Evolutionary conservation across 192 early-diverging fungal species (phyloP).

Genomic region (Coemansia sp.): DNA sequence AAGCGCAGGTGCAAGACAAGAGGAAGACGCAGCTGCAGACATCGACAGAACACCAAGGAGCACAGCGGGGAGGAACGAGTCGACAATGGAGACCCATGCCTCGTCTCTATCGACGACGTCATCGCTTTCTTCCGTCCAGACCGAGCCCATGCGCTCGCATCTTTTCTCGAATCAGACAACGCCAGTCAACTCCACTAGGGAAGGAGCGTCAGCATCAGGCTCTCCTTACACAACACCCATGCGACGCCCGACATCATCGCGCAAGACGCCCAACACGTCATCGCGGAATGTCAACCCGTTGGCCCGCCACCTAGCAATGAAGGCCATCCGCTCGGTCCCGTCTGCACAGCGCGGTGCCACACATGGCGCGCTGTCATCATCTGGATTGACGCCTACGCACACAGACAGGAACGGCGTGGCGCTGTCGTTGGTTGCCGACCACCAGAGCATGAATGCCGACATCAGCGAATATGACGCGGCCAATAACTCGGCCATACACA

Average conservation of each 20-base stretch:
- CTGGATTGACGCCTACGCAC: slow-evolving; percentile 10
- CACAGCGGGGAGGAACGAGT: slow-evolving; percentile 6
- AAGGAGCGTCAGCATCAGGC: not conserved
- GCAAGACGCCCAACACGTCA: slow-evolving; percentile 26
- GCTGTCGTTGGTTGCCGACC: slow-evolving; percentile 2
- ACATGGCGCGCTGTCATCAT: not conserved
- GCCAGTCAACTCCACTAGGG: slow-evolving; percentile 9
- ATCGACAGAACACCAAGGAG: not conserved
- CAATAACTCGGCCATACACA: slow-evolving; percentile 20
- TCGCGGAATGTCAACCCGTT: slow-evolving; percentile 46
- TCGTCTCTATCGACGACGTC: slow-evolving; percentile 35
- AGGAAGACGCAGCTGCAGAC: not conserved
- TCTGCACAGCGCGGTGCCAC: slow-evolving; percentile 10
- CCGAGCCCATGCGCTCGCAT: slow-evolving; percentile 47
- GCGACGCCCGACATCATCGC: slow-evolving; percentile 17
- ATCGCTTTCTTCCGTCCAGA: slow-evolving; percentile 34
- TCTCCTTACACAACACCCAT: slow-evolving; percentile 23
- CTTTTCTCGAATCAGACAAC: slow-evolving; percentile 28
- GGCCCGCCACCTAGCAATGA: slow-evolving; percentile 42
- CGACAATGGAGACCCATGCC: slow-evolving; percentile 9
- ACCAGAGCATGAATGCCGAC: slow-evolving; percentile 2
- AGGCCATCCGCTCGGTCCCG: slow-evolving; percentile 30
- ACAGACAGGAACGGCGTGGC: not conserved
- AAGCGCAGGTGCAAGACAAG: not conserved
- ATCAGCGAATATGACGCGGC: not conserved